Conservation (phyloP, 305 asterid genomes). For the Rubia peregrina region DNA sequence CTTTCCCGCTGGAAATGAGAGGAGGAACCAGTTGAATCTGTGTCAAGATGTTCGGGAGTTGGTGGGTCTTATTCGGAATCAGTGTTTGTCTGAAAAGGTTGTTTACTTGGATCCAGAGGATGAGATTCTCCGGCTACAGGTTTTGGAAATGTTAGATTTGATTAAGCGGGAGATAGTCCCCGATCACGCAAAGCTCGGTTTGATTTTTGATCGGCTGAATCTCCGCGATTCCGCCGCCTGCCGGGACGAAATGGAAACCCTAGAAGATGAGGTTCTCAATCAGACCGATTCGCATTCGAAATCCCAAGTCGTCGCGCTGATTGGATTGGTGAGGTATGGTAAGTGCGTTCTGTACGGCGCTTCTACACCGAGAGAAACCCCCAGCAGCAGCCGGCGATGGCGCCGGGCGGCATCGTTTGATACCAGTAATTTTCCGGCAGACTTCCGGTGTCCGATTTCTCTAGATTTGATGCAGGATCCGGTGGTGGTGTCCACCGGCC, state of each 20-base stretch:
- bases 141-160: slow-evolving; percentile 48
- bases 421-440: slow-evolving; percentile 45
- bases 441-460: slow-evolving; percentile 80
- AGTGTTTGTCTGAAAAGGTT: slow-evolving; percentile 39
- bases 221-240: slow-evolving; percentile 51
- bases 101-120: slow-evolving; percentile 38
- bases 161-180: slow-evolving; percentile 65
- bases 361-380: slow-evolving; percentile 41
- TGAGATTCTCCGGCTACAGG: slow-evolving; percentile 36
- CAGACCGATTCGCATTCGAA: slow-evolving; percentile 50
- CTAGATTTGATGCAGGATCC: slow-evolving; percentile 86
- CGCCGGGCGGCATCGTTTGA: slow-evolving; percentile 48
- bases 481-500: slow-evolving; percentile 89
- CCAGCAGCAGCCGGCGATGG: slow-evolving; percentile 23
- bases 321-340: slow-evolving; percentile 77
- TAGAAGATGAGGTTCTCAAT: slow-evolving; percentile 61
- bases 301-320: slow-evolving; percentile 51
- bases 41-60: slow-evolving; percentile 56
- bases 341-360: slow-evolving; percentile 87
- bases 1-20: slow-evolving; percentile 30
- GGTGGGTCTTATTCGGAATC: slow-evolving; percentile 51
- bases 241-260: slow-evolving; percentile 57
- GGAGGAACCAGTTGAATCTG: slow-evolving; percentile 36
- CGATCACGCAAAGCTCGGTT: slow-evolving; percentile 34
- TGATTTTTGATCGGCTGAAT: slow-evolving; percentile 41